Percentiles rank a stretch among this genome's conserved stretches.
phyloP scores from a whole-genome alignment of 1,139 yeast species.

The Lodderomyces beijingensis region DNA sequence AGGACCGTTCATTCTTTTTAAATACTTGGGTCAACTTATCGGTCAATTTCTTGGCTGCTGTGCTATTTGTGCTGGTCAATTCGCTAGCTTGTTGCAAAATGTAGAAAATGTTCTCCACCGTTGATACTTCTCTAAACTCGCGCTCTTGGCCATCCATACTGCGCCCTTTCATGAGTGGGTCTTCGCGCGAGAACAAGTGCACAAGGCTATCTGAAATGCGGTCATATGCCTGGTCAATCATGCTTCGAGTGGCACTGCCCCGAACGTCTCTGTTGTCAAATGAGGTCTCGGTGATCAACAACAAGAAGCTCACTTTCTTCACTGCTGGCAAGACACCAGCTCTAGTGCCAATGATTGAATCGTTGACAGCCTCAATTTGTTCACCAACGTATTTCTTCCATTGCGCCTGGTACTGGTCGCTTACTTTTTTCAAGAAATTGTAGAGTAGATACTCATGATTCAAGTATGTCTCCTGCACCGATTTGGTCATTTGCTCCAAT shows the following conservation, averaged over 20 bases:
- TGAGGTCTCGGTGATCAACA: constrained; percentile 34
- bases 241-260: constrained; percentile 23
- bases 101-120: constrained; percentile 61
- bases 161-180: constrained; percentile 41
- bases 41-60: constrained; percentile 30
- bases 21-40: constrained; percentile 47
- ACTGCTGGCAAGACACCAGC: constrained; percentile 35
- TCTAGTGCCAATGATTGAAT: constrained; percentile 43
- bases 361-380: constrained; percentile 52
- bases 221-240: constrained; percentile 41
- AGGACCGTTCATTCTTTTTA: constrained; percentile 34
- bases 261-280: constrained; percentile 23
- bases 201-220: constrained; percentile 32
- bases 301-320: constrained; percentile 30
- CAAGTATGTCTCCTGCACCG: constrained; percentile 34
- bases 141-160: constrained; percentile 56
- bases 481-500: constrained; percentile 37
- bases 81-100: constrained; percentile 47
- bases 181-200: constrained; percentile 37
- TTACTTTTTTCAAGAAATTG: constrained; percentile 47
- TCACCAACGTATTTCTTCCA: constrained; percentile 60
- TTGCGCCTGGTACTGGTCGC: constrained; percentile 45
- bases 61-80: constrained; percentile 11
- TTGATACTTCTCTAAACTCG: constrained; percentile 53
- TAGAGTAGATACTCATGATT: constrained; percentile 64